Evolutionary conservation across 169 alveolate genomes (phyloP).

Genomic region (Babesia divergens): DNA sequence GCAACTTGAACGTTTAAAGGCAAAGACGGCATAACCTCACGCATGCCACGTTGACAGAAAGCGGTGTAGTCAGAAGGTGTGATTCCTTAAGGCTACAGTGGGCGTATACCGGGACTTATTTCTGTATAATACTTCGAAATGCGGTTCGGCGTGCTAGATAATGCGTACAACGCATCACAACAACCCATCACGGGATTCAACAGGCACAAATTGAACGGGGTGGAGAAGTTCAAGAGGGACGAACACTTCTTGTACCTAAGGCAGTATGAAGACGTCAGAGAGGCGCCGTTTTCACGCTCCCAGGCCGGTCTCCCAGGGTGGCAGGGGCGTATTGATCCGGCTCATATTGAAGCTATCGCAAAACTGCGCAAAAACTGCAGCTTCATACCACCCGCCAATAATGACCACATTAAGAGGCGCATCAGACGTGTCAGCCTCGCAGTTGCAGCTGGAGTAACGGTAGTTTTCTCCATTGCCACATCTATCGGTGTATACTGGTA

Average conservation of each 20-base stretch:
- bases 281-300: neutral
- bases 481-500: slow-evolving; percentile 53
- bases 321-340: neutral
- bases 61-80: too few relatives aligned
- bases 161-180: slow-evolving; percentile 59
- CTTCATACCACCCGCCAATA: slow-evolving; percentile 18
- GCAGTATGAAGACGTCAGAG: slow-evolving; percentile 18
- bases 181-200: slow-evolving; percentile 48
- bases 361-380: slow-evolving; percentile 14
- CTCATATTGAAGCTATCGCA: neutral
- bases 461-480: slow-evolving; percentile 35
- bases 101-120: too few relatives aligned
- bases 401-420: neutral
- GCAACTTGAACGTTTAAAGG: slow-evolving; percentile 7
- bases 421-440: slow-evolving; percentile 17
- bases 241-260: slow-evolving; percentile 59
- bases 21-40: neutral
- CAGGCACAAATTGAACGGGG: slow-evolving; percentile 46
- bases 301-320: neutral
- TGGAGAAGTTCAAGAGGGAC: slow-evolving; percentile 52
- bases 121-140: neutral
- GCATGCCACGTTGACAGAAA: too few relatives aligned
- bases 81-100: too few relatives aligned
- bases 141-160: slow-evolving; percentile 21
- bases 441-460: slow-evolving; percentile 19